Percentiles rank a stretch among this genome's conserved stretches.
These are phyloP conservation scores for Massospora cicadina DNA, from an alignment of 371 early-diverging fungal genomes.

Conservation along the genomic window DNA sequence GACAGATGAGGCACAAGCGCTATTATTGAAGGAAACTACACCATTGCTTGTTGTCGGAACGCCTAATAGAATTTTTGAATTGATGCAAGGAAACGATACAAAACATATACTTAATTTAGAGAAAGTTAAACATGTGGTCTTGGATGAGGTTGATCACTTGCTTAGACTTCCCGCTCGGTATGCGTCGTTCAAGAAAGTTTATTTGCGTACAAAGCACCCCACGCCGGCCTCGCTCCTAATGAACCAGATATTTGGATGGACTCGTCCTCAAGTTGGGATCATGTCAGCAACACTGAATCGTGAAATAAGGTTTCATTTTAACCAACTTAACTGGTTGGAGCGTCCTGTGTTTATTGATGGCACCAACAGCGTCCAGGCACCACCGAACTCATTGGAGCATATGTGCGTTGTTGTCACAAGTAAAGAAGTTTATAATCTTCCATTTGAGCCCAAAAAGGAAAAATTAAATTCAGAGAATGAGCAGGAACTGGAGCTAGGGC, in stretches of 20 bases:
- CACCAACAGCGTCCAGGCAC: conserved; percentile 13
- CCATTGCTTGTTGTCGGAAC: conserved; percentile 50
- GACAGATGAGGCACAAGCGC: conserved; percentile 12
- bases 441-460: conserved; percentile 9
- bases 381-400: background rate
- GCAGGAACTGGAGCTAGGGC: conserved; percentile 13
- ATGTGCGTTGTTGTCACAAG: background rate
- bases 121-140: conserved; percentile 30
- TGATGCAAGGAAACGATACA: conserved; percentile 20
- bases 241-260: conserved; percentile 20
- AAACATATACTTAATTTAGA: conserved; percentile 20
- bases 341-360: conserved; percentile 40
- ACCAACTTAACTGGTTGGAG: conserved; percentile 29
- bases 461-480: conserved; percentile 14
- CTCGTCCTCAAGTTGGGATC: conserved; percentile 27
- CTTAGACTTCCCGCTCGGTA: conserved; percentile 36
- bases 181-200: conserved; percentile 28
- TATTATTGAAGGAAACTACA: conserved; percentile 10
- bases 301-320: conserved; percentile 31
- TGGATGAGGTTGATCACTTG: conserved; percentile 67
- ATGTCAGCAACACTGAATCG: conserved; percentile 60
- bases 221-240: conserved; percentile 40
- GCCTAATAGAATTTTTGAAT: conserved; percentile 31
- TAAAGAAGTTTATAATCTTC: background rate
- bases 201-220: conserved; percentile 34